A percentile compares a stretch with the other conserved stretches of the same genome.
Conservation (phyloP, 2,329 filamentous ascomycete genomes). For the Aspergillus udagawae region DNA sequence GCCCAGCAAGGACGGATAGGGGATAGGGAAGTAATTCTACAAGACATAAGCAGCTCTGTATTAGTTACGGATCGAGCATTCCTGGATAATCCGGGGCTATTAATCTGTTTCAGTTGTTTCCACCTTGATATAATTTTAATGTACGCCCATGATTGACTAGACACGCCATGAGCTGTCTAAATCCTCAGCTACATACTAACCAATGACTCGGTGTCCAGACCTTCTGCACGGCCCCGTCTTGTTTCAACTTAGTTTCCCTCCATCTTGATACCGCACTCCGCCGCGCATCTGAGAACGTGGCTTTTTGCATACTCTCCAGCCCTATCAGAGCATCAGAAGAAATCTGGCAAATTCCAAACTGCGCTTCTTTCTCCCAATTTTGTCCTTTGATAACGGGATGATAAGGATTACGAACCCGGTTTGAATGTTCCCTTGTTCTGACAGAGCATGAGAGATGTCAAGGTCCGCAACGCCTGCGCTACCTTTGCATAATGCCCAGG, state of each 20-base stretch:
- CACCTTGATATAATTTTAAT: neutral
- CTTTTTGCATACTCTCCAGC: slow-evolving; percentile 13
- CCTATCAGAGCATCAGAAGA: slow-evolving; percentile 1
- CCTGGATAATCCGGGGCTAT: neutral
- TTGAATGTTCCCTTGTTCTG: slow-evolving; percentile 12
- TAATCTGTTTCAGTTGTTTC: neutral
- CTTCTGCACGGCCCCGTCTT: slow-evolving; percentile 2
- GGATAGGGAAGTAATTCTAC: too few relatives aligned
- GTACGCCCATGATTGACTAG: neutral
- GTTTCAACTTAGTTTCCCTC: slow-evolving; percentile 3
- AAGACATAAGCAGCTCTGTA: neutral
- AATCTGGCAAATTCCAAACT: neutral
- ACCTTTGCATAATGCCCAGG: slow-evolving; percentile 53
- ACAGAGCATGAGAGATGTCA: slow-evolving; percentile 56
- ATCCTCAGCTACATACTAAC: neutral
- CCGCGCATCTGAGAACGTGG: slow-evolving; percentile 28
- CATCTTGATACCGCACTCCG: slow-evolving; percentile 21
- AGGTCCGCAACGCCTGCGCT: slow-evolving; percentile 56
- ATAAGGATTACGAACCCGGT: slow-evolving; percentile 16
- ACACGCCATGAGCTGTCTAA: neutral
- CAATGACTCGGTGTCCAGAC: neutral
- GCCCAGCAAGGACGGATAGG: neutral
- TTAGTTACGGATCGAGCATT: neutral
- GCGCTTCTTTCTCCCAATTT: neutral
- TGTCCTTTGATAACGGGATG: slow-evolving; percentile 21